Evolutionary conservation across 345 rosid species (phyloP), one percentile per base, ranked within the genome.

Genomic region (Salix viminalis): DNA sequence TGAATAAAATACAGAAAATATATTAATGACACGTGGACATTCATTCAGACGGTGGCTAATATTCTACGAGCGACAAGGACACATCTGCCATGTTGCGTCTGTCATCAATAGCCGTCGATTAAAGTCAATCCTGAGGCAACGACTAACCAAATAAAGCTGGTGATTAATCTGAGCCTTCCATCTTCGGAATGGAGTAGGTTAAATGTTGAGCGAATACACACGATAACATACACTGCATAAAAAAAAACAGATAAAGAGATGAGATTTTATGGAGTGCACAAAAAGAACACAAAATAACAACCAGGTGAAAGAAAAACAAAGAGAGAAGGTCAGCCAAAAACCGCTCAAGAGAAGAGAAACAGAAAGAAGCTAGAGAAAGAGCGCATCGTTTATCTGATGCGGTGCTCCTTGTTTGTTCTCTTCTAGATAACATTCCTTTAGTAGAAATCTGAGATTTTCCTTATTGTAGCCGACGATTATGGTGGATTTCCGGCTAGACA

Each of bases 51-150:
- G 11, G 70, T 18, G 46, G 70, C 67, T 16, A 2, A 81, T 81
- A 21, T 23, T 56, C 11, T 85, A 83, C 84, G 60, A 74, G 13
- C 23, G 88, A 87, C 77, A 83, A 54, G 69, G 90, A 89, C 84
- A 81, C 79, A 71, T 83, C 82, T 80, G 87, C 86, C 90, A 86
- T 52, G 85, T 72, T 79, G 87, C 89, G 77, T 18, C 24, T 44
- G 37, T 44, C 77, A 83, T 78, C 61, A 71, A 19, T 28, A 30
- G 18, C 83, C 81, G 84, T 87, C 7, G 80, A 77, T 23, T 7
- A 0, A 68, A 0, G 4, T 5, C 2, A 3, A 83, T 68, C 82
- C n/a, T 73, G 79, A 75, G 85, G 86, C 2, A 7, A 4, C 5
- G 73, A 83, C 76, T 0, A 24, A 37, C 18, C 64, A n/a, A 9